Conservation (phyloP, 1,139 yeast genomes). For the Hanseniaspora uvarum region DNA sequence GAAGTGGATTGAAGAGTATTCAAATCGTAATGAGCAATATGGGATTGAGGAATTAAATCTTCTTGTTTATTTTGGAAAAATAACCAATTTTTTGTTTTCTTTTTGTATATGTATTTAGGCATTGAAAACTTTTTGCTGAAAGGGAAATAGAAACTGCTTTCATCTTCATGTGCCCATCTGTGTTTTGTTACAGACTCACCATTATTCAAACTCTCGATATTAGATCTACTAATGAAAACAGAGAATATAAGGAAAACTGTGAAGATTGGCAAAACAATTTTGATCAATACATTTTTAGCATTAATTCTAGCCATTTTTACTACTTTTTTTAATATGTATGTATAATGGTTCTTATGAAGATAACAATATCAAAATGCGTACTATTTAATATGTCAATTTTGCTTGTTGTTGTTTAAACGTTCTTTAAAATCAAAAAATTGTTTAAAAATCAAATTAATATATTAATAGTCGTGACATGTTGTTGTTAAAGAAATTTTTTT, state of each 20-base stretch:
- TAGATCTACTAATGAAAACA: slow-evolving; percentile 11
- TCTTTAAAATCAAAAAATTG: no score
- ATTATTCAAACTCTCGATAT: slow-evolving; percentile 21
- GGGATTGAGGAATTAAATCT: slow-evolving; percentile 56
- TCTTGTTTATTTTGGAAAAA: slow-evolving; percentile 38
- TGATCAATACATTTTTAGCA: slow-evolving; percentile 10
- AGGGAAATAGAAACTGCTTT: slow-evolving; percentile 31
- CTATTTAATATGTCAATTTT: no score
- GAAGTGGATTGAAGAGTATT: slow-evolving; percentile 63
- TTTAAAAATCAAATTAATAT: background rate
- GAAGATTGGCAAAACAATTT: slow-evolving; percentile 14
- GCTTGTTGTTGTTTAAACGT: no score
- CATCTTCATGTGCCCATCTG: slow-evolving; percentile 32
- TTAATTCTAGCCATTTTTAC: slow-evolving; percentile 5
- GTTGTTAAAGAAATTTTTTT: background rate
- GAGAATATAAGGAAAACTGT: slow-evolving; percentile 13
- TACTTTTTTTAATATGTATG: background rate
- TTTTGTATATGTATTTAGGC: slow-evolving; percentile 43
- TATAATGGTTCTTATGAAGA: no score
- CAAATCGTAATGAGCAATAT: slow-evolving; percentile 74
- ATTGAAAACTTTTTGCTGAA: slow-evolving; percentile 29
- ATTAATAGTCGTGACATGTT: background rate
- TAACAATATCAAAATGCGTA: no score
- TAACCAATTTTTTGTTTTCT: slow-evolving; percentile 36
- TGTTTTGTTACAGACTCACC: slow-evolving; percentile 26